Base-by-base conservation (phyloP, 352 stramenopile genomes). In the Globisporangium lucens region DNA sequence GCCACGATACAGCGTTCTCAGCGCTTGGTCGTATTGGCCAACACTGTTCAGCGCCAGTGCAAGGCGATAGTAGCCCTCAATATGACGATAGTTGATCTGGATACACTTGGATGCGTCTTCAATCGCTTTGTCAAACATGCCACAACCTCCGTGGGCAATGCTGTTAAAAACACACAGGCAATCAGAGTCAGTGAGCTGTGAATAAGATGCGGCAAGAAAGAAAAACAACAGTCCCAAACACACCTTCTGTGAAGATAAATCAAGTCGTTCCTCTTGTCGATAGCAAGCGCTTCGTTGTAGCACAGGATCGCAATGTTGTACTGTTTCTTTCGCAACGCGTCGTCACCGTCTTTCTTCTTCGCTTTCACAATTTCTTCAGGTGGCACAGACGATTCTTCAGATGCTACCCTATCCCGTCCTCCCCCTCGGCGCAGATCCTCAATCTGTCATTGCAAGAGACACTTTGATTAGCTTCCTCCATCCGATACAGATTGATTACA, bases 101-200 rank as follows among this genome's bases (percentile, higher is more conserved):
- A 88, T 85, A 61, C 77, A 88, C 63, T 74, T 75, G 8, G 79
- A 85, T 2, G 79, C 77, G 52, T 88, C 79, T 47, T 88, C 79
- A 12, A 83, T 81, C 7, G 79, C 77, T 24, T 73, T 75, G 9
- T 67, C 55, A 47, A 86, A 75, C 51, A 81, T 64, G 3, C 69
- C 70, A 10, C 69, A 68, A n/a, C 72, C 77, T 9, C 70, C 71
- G 36, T 82, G 61, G 0, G 79, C 79, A 35, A 88, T 88, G 65
- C 79, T 79, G 36, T 10, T 7, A 59, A 30, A 13, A 63, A 46
- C 12, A 63, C 33, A 35, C 38, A 22, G 4, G 0, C 46, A 4
- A 33, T 63, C 5, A 51, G 5, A 43, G 20, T 47, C 7, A 63
- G 17, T 15, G 49, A 33, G 13, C 33, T 3, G 20, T 29, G 24